These are phyloP conservation scores for Conticribra guillardii DNA, from an alignment of 108 stramenopile species.

Conservation along the genomic window DNA sequence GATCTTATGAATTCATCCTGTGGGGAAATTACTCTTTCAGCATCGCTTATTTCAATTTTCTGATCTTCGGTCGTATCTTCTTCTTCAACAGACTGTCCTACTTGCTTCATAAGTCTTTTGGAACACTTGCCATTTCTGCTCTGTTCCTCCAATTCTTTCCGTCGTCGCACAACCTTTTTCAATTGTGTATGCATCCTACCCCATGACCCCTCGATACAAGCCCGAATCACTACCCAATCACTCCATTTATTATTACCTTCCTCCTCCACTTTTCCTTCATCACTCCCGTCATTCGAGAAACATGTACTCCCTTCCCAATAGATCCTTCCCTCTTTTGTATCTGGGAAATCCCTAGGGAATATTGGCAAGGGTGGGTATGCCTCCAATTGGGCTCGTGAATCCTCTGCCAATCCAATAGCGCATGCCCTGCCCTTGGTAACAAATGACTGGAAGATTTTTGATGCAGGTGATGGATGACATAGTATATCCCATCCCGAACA, in stretches of 20 bases:
- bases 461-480: constrained; percentile 50
- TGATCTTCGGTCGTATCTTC: background rate
- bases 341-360: constrained; percentile 82
- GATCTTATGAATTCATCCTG: background rate
- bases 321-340: constrained; percentile 52
- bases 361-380: constrained; percentile 72
- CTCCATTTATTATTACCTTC: constrained; percentile 3
- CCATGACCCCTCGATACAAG: constrained; percentile 48
- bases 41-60: too few relatives aligned
- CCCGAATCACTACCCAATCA: constrained; percentile 50
- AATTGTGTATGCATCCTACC: constrained; percentile 39
- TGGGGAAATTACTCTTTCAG: constrained; percentile 1
- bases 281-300: too few relatives aligned
- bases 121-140: background rate
- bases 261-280: too few relatives aligned
- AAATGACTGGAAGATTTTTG: constrained; percentile 56
- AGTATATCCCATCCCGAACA: constrained; percentile 73
- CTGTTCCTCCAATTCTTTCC: constrained; percentile 1
- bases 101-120: background rate
- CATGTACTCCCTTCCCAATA: constrained; percentile 78
- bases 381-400: constrained; percentile 61
- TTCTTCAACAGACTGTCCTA: background rate
- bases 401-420: constrained; percentile 79
- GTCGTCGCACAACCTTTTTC: constrained; percentile 18
- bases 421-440: constrained; percentile 53